Evolutionary conservation across 495 filamentous ascomycete genomes (phyloP), one percentile per base, ranked within the genome.

Genomic region (Usnea hakonensis): DNA sequence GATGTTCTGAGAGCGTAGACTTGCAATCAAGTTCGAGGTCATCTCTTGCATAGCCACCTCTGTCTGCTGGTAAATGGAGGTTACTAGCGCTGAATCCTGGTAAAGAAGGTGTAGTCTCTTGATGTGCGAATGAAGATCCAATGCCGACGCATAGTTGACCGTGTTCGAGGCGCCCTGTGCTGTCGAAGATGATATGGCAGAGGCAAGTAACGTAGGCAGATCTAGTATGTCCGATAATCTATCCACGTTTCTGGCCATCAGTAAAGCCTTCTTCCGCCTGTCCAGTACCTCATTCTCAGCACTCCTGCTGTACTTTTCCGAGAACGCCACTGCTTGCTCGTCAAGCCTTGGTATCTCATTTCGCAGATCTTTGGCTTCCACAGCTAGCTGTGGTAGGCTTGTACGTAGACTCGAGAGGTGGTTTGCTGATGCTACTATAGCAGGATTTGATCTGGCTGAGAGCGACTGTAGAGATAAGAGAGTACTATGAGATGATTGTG

Each of bases 61-160:
- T 23, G 93, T 90, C 69, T 96, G 89, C 13, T 76, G 66, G 16
- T 85, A 81, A 36, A 97, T 87, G 52, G 86, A 85, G 33, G 78
- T 75, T 17, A 97, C 81, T 33, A 96, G 78, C 3, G 80, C 78
- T 0, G 91, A 95, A 55, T 87, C 78, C 0, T 90, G 87, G 73
- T 96, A 95, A 61, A 97, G 77, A 3, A 83, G 82, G 62, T 91
- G 86, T 4, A 99, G 77, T 21, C 95, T 82, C 62, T 90, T 89
- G 72, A 97, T 96, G 74, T 97, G 95, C n/a, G 88, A 86, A 70
- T 96, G 87, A 6, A 97, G 78, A 68, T 99, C 95, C 50, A 99
- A 79, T 1, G 93, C 93, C 0, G 90, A 89, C 3, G 93, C 88
- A 74, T 96, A 96, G 64, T 89, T 94, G 17, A 86, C 83, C n/a